Base-by-base conservation (phyloP, 495 filamentous ascomycete species). In the Chaetomidium leptoderma region DNA sequence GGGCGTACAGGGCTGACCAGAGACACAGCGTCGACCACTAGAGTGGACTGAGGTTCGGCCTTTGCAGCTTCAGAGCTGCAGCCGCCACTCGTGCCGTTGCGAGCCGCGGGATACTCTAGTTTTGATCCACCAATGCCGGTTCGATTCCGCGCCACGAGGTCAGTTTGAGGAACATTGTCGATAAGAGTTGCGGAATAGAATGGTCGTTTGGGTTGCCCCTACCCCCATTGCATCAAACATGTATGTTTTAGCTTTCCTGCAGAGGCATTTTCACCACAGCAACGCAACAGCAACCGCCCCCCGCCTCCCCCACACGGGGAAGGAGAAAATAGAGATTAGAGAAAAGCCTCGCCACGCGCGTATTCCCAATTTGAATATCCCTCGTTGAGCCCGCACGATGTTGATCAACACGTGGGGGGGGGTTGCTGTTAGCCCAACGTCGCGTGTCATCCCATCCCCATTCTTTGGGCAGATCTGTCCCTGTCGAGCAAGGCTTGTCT, bases 1-100 rank as follows among this genome's bases (percentile, higher is more conserved):
- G 24, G 32, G 45, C 55, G 55, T n/a, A 29, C 40, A 40, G 51
- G 58, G 63, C 65, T 67, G 60, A 67, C 63, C 19, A 53, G 24
- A 53, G 45, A 45, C 27, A 42, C 51, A 68, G 66, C 48, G 53
- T 68, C 61, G 66, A 68, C 63, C 66, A 68, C 58, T 68, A 53
- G 44, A 53, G 6, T 48, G 21, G 0, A 39, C 27, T 36, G 29
- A 23, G 35, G 26, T 19, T 58, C 11, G 35, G 7, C 21, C 17
- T 43, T 7, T 49, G 37, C 45, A 50, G 42, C 32, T 43, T 19
- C 36, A 8, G 23, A 51, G 47, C 32, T 51, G 47, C 47, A 51
- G 32, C n/a, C 13, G 9, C 23, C 51, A 13, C 24, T 17, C 30
- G 30, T 36, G 27, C 53, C 30, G 40, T 46, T 37, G 53, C 42